Conservation (phyloP, 345 rosid species). For the Salix suchowensis region DNA sequence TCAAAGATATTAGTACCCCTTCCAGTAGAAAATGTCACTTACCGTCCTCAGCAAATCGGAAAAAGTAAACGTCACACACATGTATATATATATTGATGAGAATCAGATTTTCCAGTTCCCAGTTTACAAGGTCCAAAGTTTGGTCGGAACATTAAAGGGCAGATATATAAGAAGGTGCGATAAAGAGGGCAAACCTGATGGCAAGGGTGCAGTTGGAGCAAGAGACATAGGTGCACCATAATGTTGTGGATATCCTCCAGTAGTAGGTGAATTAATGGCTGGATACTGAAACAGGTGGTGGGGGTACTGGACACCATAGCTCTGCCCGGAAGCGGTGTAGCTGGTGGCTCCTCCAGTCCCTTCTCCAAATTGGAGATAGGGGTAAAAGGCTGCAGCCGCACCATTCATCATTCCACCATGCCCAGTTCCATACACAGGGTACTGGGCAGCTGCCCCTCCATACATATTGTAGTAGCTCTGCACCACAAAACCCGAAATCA, state of each 20-base stretch:
- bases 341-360: constrained; percentile 55
- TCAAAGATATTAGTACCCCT: constrained; percentile 59
- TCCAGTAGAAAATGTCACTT: neutral
- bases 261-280: constrained; percentile 44
- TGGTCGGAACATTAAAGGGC: neutral
- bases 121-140: neutral
- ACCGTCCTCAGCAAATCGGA: neutral
- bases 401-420: constrained; percentile 53
- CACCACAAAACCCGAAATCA: neutral
- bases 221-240: constrained; percentile 73
- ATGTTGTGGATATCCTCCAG: constrained; percentile 55
- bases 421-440: constrained; percentile 68
- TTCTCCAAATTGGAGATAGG: constrained; percentile 77
- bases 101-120: neutral
- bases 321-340: constrained; percentile 50
- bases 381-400: constrained; percentile 65
- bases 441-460: constrained; percentile 74
- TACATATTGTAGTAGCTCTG: constrained; percentile 86
- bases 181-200: constrained; percentile 50
- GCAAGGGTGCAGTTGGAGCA: constrained; percentile 74
- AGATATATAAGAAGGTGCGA: neutral
- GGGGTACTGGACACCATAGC: constrained; percentile 65
- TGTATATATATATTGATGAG: neutral
- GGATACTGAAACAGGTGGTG: constrained; percentile 76
- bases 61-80: neutral